Evolutionary conservation across 129 eudicot species (phyloP), one percentile per base, ranked within the genome.

Genomic region (Tanacetum coccineum): DNA sequence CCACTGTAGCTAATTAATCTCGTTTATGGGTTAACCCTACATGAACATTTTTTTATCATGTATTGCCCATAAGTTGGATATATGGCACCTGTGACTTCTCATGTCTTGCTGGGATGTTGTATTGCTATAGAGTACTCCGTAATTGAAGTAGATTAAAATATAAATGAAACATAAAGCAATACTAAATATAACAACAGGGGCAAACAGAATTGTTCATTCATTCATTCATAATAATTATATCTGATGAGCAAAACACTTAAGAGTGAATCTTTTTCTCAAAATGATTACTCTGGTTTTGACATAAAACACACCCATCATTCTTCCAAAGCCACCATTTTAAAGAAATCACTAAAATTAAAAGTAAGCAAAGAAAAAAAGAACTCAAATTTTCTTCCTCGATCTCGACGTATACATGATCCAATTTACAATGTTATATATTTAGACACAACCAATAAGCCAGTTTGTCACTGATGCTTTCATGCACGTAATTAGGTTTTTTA

Each of bases 211-310:
- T 39, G 47, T 59, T 75, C 70, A 59, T 68, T 67, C 64, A 67
- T 59, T 75, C n/a, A n/a, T n/a, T n/a, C n/a, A 52, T 30, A 13
- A 6, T 7, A 42, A 67, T 17, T 64, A 74, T 67, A 75, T 67
- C 42, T 42, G 39, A 67, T 22, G 47, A 36, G 63, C 74, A 67
- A 67, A 68, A 76, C 75, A 75, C 51, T 60, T 67, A 12, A 71
- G 74, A 75, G 80, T 69, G 74, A 61, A 68, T 68, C 80, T 68
- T 59, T 28, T 32, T 32, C 39, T 68, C 48, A 76, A 76, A 76
- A 76, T 25, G 75, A 76, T 62, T 63, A 68, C 75, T 68, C 80
- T 59, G 39, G 80, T 68, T 76, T 76, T 61, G 70, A 61, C 70
- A 68, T 51, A 68, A 61, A 56, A 47, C 70, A 47, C 47, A 26